These are phyloP conservation scores for Radiomyces spectabilis DNA, from an alignment of 192 early-diverging fungal species.

Conservation along the genomic window DNA sequence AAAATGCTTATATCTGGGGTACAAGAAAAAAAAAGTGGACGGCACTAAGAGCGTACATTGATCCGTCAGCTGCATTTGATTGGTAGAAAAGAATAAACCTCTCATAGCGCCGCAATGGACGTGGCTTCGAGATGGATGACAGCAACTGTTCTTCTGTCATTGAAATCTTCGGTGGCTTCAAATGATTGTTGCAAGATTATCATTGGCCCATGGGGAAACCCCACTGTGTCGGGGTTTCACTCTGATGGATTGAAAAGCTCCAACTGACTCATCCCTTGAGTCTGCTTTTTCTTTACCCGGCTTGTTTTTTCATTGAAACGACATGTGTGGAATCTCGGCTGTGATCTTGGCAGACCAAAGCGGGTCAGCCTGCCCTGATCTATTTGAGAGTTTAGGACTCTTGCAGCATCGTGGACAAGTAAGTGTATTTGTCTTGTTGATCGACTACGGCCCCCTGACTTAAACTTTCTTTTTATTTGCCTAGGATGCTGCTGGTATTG, in stretches of 20 bases:
- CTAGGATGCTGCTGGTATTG: slow-evolving; percentile 98
- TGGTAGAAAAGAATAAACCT: too few relatives aligned
- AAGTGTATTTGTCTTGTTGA: slow-evolving; percentile 7
- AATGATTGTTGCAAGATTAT: not conserved
- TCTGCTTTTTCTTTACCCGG: not conserved
- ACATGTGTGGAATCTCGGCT: slow-evolving; percentile 88
- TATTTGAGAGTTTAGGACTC: slow-evolving; percentile 91
- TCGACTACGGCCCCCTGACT: not conserved
- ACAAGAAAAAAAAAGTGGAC: too few relatives aligned
- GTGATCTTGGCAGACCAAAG: slow-evolving; percentile 74
- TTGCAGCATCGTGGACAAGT: slow-evolving; percentile 99
- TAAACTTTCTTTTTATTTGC: not conserved
- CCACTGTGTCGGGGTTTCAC: not conserved
- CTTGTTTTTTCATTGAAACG: not conserved
- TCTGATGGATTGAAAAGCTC: not conserved
- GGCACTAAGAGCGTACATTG: too few relatives aligned
- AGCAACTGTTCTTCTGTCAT: too few relatives aligned
- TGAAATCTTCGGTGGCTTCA: too few relatives aligned
- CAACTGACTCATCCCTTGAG: not conserved
- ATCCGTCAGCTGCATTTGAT: too few relatives aligned
- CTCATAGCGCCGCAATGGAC: too few relatives aligned
- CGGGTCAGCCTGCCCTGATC: slow-evolving; percentile 70
- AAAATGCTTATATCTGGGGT: too few relatives aligned
- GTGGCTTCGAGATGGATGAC: too few relatives aligned
- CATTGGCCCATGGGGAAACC: not conserved